These are phyloP conservation scores for Gilbertella persicaria DNA, from an alignment of 371 early-diverging fungal species.

Conservation along the genomic window DNA sequence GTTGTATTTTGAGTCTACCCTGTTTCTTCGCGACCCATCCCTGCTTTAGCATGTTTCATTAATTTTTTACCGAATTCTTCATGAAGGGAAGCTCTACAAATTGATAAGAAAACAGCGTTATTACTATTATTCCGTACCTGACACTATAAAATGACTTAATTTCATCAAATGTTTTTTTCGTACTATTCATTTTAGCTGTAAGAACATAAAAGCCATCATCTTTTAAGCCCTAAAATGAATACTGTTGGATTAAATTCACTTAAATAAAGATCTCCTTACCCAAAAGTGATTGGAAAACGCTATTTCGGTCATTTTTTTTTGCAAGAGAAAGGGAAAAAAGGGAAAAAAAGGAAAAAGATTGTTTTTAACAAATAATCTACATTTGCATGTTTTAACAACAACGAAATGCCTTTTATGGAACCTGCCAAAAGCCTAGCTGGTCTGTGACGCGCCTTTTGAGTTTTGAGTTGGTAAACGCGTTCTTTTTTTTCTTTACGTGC, in stretches of 20 bases:
- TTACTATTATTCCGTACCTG: slow-evolving; percentile 21
- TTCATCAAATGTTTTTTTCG: slow-evolving; percentile 86
- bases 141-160: slow-evolving; percentile 47
- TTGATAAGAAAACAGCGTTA: not conserved
- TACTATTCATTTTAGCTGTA: slow-evolving; percentile 77
- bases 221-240: slow-evolving; percentile 67
- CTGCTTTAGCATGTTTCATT: slow-evolving; percentile 73
- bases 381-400: slow-evolving; percentile 1
- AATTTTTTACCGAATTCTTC: slow-evolving; percentile 88
- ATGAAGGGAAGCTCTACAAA: slow-evolving; percentile 73
- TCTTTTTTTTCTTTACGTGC: not conserved
- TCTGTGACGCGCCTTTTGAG: too few relatives aligned
- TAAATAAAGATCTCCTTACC: slow-evolving; percentile 27
- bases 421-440: too few relatives aligned
- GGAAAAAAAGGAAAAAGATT: not conserved
- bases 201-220: slow-evolving; percentile 87
- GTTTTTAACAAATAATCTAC: too few relatives aligned
- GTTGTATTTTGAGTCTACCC: slow-evolving; percentile 54
- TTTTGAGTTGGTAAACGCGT: too few relatives aligned
- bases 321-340: not conserved
- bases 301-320: slow-evolving; percentile 11
- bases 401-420: not conserved
- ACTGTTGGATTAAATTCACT: not conserved
- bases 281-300: slow-evolving; percentile 51
- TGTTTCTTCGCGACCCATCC: slow-evolving; percentile 85